phyloP scores from a whole-genome alignment of 345 rosid genomes.

The Gynandropsis gynandra region DNA sequence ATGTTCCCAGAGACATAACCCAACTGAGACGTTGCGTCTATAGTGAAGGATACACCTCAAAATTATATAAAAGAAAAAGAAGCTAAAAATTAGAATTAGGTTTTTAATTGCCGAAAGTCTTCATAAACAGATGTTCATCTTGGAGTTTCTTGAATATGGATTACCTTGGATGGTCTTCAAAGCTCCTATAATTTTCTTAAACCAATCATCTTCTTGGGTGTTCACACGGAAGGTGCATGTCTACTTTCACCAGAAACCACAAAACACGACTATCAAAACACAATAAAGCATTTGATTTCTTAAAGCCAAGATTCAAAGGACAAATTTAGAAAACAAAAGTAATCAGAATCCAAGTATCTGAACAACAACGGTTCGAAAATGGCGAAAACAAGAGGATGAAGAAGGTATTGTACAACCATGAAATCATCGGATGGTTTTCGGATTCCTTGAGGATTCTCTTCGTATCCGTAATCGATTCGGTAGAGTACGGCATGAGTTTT shows the following conservation, averaged over 20 bases:
- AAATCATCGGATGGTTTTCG: constrained; percentile 18
- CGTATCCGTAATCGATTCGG: constrained; percentile 22
- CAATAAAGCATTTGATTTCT: no score
- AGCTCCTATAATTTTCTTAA: constrained; percentile 14
- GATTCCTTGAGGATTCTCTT: constrained; percentile 21
- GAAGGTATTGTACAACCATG: constrained; percentile 13
- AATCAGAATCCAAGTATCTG: not conserved
- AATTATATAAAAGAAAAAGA: constrained; percentile 1
- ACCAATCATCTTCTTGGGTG: constrained; percentile 15
- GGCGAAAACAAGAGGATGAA: not conserved
- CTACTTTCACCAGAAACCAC: constrained; percentile 5
- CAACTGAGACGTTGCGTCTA: constrained; percentile 10
- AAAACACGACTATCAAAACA: no score
- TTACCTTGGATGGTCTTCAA: constrained; percentile 24
- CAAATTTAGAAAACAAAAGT: no score
- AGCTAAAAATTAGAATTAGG: not conserved
- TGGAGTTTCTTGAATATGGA: not conserved
- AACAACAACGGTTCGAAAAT: not conserved
- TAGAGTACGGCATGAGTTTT: constrained; percentile 9
- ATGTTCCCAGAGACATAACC: constrained; percentile 23
- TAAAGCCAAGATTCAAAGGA: no score
- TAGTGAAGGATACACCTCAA: constrained; percentile 23
- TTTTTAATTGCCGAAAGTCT: not conserved
- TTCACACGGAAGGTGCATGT: constrained; percentile 7
- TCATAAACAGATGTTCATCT: not conserved